Percentiles rank a stretch among this genome's conserved stretches.
Evolutionary conservation across 2,329 filamentous ascomycete genomes (phyloP).

Genomic region (Ascochyta rabiei): DNA sequence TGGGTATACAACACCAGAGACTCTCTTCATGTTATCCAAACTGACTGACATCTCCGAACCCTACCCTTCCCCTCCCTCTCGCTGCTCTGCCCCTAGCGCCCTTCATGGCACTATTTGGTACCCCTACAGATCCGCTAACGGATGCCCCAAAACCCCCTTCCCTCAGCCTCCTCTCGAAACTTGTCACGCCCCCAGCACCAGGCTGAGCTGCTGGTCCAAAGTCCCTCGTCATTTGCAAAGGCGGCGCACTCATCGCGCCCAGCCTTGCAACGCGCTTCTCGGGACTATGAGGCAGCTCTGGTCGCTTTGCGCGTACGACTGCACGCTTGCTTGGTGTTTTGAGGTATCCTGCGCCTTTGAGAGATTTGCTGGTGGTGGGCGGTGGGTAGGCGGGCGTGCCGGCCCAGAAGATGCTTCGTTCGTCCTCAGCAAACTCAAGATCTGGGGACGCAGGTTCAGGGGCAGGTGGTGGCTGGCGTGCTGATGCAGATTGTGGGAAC

Average conservation of each 20-base stretch:
- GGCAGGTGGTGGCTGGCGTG: constrained; percentile 1
- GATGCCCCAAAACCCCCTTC: constrained; percentile 36
- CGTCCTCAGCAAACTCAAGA: constrained; percentile 10
- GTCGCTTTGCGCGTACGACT: constrained; percentile 42
- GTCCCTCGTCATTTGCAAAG: constrained; percentile 13
- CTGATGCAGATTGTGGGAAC: not conserved
- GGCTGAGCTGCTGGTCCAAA: not conserved
- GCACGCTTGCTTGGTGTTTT: constrained; percentile 54
- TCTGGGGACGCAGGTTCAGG: constrained; percentile 13
- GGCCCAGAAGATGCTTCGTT: constrained; percentile 33
- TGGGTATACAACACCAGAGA: constrained; percentile 1
- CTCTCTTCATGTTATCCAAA: constrained; percentile 15
- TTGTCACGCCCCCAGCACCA: constrained; percentile 30
- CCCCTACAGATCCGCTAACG: constrained; percentile 1
- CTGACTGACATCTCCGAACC: constrained; percentile 31
- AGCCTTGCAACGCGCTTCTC: constrained; percentile 26
- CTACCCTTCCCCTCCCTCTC: constrained; percentile 25
- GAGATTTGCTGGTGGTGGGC: constrained; percentile 21
- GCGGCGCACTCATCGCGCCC: constrained; percentile 41
- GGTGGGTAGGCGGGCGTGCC: constrained; percentile 31
- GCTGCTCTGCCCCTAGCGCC: constrained; percentile 14
- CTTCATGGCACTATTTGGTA: constrained; percentile 16
- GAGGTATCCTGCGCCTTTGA: constrained; percentile 47
- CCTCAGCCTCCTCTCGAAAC: constrained; percentile 41
- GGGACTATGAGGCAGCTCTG: constrained; percentile 32